Percentiles rank a stretch among this genome's conserved stretches.
phyloP scores from a whole-genome alignment of 192 early-diverging fungal genomes.

The Gigaspora rosea region DNA sequence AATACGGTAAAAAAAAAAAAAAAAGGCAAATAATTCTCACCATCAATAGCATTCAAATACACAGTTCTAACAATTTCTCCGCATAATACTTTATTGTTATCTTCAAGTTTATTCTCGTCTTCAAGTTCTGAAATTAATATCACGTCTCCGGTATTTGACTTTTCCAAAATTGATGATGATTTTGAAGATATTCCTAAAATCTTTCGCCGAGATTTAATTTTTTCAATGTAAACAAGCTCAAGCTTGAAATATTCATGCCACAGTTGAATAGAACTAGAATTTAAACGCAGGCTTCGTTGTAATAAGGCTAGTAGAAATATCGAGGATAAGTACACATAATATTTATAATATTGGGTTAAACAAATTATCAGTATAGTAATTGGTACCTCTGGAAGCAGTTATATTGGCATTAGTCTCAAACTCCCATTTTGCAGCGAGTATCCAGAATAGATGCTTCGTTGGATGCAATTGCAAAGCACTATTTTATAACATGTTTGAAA shows the following conservation, averaged over 20 bases:
- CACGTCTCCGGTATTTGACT: too few relatives aligned
- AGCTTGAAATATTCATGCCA: conserved; percentile 96
- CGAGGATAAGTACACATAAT: too few relatives aligned
- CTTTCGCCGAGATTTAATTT: conserved; percentile 77
- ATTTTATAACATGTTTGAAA: neutral
- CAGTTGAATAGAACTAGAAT: conserved; percentile 65
- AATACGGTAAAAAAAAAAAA: too few relatives aligned
- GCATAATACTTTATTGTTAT: conserved; percentile 66
- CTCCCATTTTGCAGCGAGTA: conserved; percentile 89
- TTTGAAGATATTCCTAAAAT: conserved; percentile 65
- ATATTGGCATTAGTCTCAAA: conserved; percentile 83
- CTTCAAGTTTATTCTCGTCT: conserved; percentile 51
- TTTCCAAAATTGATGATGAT: too few relatives aligned
- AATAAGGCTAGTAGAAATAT: conserved; percentile 58
- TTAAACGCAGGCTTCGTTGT: conserved; percentile 85
- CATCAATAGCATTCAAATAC: conserved; percentile 73
- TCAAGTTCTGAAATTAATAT: too few relatives aligned
- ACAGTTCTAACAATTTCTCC: conserved; percentile 77
- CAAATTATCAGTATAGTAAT: too few relatives aligned
- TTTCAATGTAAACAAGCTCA: conserved; percentile 86
- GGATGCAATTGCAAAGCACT: conserved; percentile 89
- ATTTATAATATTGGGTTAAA: too few relatives aligned
- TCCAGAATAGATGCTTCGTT: conserved; percentile 80
- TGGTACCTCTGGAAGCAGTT: conserved; percentile 65
- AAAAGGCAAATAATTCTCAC: too few relatives aligned